Conservation (phyloP, 106 monocot genomes). For the Dendrobium chrysotoxum region DNA sequence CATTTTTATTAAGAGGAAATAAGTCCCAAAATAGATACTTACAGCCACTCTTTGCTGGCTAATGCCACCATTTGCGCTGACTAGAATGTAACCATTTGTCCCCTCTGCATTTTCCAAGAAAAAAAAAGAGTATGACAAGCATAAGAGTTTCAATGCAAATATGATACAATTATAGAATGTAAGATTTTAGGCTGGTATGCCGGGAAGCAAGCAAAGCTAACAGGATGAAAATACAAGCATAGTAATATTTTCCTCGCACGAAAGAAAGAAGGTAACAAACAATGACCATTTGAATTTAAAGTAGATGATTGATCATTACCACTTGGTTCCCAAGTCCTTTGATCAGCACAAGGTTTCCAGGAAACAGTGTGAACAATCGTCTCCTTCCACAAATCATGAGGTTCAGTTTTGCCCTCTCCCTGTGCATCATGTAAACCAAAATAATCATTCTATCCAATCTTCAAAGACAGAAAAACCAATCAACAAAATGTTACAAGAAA, state of each 20-base stretch:
- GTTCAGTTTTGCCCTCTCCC: slow-evolving; percentile 62
- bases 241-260: not conserved
- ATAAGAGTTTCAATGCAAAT: not conserved
- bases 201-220: not conserved
- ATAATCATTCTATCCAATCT: not conserved
- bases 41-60: slow-evolving; percentile 95
- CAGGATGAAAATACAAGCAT: not conserved
- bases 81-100: slow-evolving; percentile 77
- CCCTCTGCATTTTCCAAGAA: slow-evolving; percentile 29
- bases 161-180: not conserved
- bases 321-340: slow-evolving; percentile 33
- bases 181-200: not conserved
- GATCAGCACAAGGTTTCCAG: slow-evolving; percentile 81
- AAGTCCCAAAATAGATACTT: slow-evolving; percentile 21
- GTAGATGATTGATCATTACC: slow-evolving; percentile 31
- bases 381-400: slow-evolving; percentile 71
- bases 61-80: slow-evolving; percentile 99
- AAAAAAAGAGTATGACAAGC: slow-evolving; percentile 4
- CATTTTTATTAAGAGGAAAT: not conserved
- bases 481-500: not conserved
- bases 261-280: not conserved
- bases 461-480: not conserved
- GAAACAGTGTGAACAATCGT: slow-evolving; percentile 39
- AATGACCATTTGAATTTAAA: not conserved
- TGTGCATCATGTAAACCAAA: slow-evolving; percentile 8